Evolutionary conservation across 495 filamentous ascomycete species (phyloP), one percentile per base, ranked within the genome.

Genomic region (Saxophila tyrrhenica): DNA sequence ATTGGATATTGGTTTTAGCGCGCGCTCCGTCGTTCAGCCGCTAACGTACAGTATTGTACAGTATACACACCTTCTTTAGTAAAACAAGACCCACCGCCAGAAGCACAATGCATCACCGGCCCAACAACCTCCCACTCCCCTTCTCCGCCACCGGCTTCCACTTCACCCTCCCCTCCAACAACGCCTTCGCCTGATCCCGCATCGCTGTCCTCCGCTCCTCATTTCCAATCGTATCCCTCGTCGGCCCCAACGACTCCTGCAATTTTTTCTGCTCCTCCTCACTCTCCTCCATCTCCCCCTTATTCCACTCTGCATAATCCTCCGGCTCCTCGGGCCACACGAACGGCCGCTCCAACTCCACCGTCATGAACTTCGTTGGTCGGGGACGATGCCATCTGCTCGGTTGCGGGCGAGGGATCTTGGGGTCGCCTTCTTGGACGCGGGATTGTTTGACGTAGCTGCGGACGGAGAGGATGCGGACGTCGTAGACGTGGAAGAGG

Each of bases 351-450:
- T 73, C 76, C 72, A 96, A 76, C 73, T 94, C 84, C 46, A 89
- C 86, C 24, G 84, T 88, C 90, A 96, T 96, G 67, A 79, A 85
- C 80, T 96, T 96, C 58, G 82, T 75, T 32, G 79, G 73, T 52
- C 73, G 69, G 23, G 86, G 84, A 22, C 88, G 77, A 55, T 57
- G 65, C 65, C 66, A 72, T 45, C 79, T 70, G 58, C 62, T 53
- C 24, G 59, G 53, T 32, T 49, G 51, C 25, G 69, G 62, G 11
- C 48, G 32, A 3, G 24, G 47, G 19, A 25, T 29, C 2, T 54
- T 39, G 20, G 62, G 64, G 56, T 73, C 75, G 47, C 71, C 72
- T 48, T 71, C 76, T 50, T 68, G 68, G 25, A 86, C 73, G 47
- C 75, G 77, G 61, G 77, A 74, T 64, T 85, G 79, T 67, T 86